Conservation (phyloP, 805 yeast genomes). For the Starmerella ratchasimensis region DNA sequence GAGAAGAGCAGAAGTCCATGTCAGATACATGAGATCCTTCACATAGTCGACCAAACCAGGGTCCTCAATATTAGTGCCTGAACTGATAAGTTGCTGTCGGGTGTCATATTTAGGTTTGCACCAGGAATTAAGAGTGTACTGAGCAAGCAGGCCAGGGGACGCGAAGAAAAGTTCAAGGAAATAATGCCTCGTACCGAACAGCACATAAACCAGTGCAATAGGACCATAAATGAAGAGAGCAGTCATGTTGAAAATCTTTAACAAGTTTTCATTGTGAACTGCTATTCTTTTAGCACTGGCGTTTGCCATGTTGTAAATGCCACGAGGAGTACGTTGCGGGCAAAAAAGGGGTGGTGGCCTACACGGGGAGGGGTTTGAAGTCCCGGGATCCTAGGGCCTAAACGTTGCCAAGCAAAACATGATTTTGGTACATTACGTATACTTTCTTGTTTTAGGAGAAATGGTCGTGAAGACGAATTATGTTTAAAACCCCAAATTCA, state of each 20-base stretch:
- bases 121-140: constrained; percentile 42
- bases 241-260: too few species aligned
- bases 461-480: not conserved
- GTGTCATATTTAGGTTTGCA: constrained; percentile 50
- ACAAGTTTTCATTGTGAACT: too few species aligned
- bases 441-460: too few species aligned
- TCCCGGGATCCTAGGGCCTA: too few species aligned
- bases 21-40: constrained; percentile 55
- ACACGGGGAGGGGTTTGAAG: too few species aligned
- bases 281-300: constrained; percentile 34
- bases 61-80: constrained; percentile 52
- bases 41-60: constrained; percentile 58
- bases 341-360: too few species aligned
- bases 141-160: constrained; percentile 32
- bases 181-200: constrained; percentile 40
- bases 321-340: too few species aligned
- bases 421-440: too few species aligned
- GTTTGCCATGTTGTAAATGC: constrained; percentile 28
- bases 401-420: too few species aligned
- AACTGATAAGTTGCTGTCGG: constrained; percentile 29
- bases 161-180: constrained; percentile 33
- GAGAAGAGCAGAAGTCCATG: constrained; percentile 43
- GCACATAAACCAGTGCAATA: too few species aligned
- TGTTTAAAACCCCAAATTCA: not conserved
- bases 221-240: too few species aligned